phyloP scores from a whole-genome alignment of 2,329 filamentous ascomycete species.

The Pestalotiopsis sp. region DNA sequence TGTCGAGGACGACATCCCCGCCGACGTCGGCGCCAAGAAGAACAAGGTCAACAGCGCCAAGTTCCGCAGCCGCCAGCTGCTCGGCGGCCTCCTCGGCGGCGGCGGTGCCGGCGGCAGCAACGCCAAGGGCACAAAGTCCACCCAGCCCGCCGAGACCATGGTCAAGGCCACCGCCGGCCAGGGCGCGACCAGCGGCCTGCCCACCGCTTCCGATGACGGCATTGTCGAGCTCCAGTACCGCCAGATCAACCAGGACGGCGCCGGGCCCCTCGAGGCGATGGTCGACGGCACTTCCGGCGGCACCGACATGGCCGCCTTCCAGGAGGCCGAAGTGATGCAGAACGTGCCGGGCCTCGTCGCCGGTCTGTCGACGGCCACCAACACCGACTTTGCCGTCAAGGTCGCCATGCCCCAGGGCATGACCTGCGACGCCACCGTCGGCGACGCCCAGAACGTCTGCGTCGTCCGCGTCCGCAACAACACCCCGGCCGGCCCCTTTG shows the following conservation, averaged over 20 bases:
- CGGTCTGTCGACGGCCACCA: conserved; percentile 61
- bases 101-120: conserved; percentile 32
- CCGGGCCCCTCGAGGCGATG: conserved; percentile 62
- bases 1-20: conserved; percentile 46
- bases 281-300: conserved; percentile 68
- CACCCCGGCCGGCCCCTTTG: conserved; percentile 67
- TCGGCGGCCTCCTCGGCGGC: conserved; percentile 35
- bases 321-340: conserved; percentile 59
- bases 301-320: conserved; percentile 62
- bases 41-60: conserved; percentile 25
- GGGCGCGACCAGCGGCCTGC: conserved; percentile 58
- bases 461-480: conserved; percentile 66
- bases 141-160: conserved; percentile 46
- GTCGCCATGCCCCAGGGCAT: conserved; percentile 70
- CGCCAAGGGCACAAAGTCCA: conserved; percentile 47
- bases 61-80: conserved; percentile 21
- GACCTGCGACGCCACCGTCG: conserved; percentile 64
- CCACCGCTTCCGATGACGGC: conserved; percentile 63
- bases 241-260: conserved; percentile 74
- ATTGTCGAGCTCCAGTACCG: conserved; percentile 67
- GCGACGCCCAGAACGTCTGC: conserved; percentile 64
- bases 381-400: conserved; percentile 66
- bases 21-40: conserved; percentile 15
- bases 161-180: conserved; percentile 57
- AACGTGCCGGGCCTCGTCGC: conserved; percentile 64